Conservation (phyloP, 768 basidiomycete genomes). For the Hydnum rufescens region DNA sequence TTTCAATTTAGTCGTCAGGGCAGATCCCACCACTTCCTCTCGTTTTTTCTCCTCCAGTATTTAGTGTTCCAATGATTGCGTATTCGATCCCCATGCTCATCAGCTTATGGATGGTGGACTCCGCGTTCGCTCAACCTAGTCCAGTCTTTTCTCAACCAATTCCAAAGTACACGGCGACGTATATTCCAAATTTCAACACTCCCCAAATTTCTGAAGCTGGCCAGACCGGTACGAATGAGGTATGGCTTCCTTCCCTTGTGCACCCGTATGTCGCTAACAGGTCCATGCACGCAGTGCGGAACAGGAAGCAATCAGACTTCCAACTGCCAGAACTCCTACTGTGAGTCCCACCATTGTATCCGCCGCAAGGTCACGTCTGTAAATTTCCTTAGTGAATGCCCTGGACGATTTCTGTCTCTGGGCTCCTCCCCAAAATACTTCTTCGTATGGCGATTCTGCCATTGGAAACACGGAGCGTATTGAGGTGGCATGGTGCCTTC, state of each 20-base stretch:
- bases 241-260: background rate
- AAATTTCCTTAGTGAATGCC: conserved; percentile 1
- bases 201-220: conserved; percentile 27
- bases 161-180: conserved; percentile 24
- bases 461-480: conserved; percentile 21
- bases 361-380: background rate
- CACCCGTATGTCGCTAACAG: background rate
- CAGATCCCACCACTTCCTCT: too few relatives aligned
- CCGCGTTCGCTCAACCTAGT: too few relatives aligned
- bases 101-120: too few relatives aligned
- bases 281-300: conserved; percentile 27
- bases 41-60: too few relatives aligned
- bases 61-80: too few relatives aligned
- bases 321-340: conserved; percentile 44
- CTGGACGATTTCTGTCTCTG: conserved; percentile 35
- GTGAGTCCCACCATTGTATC: conserved; percentile 5
- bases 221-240: conserved; percentile 37
- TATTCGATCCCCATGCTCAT: too few relatives aligned
- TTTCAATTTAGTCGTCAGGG: too few relatives aligned
- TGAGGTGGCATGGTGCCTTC: conserved; percentile 33
- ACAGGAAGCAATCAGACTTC: conserved; percentile 33
- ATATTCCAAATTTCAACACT: conserved; percentile 15
- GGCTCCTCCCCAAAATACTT: background rate
- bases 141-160: too few relatives aligned
- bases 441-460: background rate